A percentile compares a stretch with the other conserved stretches of the same genome.
These are phyloP conservation scores for Delonix regia DNA, from an alignment of 306 rosid species.

Conservation along the genomic window DNA sequence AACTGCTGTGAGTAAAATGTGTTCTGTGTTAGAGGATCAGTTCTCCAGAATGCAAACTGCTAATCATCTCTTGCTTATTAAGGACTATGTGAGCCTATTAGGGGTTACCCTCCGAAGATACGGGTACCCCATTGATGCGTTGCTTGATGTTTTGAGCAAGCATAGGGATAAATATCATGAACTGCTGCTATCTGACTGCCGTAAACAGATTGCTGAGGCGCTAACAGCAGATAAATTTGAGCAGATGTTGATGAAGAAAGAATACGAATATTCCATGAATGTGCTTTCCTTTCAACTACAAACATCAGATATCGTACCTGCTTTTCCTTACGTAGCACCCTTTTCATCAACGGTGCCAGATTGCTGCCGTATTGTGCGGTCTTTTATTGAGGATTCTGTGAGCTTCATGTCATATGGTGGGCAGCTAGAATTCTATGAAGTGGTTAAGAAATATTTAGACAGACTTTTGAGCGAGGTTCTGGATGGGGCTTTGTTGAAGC, in stretches of 20 bases:
- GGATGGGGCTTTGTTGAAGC: constrained; percentile 83
- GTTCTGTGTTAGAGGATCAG: constrained; percentile 97
- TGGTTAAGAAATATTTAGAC: constrained; percentile 92
- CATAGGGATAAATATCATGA: constrained; percentile 99
- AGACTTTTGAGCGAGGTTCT: constrained; percentile 77
- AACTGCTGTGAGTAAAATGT: constrained; percentile 96
- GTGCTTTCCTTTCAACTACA: constrained; percentile 97
- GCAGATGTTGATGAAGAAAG: constrained; percentile 98
- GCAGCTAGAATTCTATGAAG: constrained; percentile 92
- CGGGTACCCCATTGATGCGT: constrained; percentile 87
- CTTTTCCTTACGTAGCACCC: constrained; percentile 91
- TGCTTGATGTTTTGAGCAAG: constrained; percentile 97
- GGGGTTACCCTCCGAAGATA: constrained; percentile 91
- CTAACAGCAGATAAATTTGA: constrained; percentile 89
- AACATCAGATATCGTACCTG: constrained; percentile 79
- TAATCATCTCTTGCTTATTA: constrained; percentile 85
- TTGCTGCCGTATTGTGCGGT: constrained; percentile 95
- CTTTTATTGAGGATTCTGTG: constrained; percentile 95
- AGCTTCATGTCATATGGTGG: constrained; percentile 99
- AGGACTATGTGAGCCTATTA: constrained; percentile 93
- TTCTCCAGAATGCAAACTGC: constrained; percentile 99
- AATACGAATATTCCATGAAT: constrained; percentile 96
- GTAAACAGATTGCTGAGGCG: constrained; percentile 88
- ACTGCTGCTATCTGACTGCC: constrained; percentile 83
- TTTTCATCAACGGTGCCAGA: constrained; percentile 95